Evolutionary conservation across 208 protist genomes (phyloP), one percentile per base, ranked within the genome.

Genomic region (Strigomonas galati): DNA sequence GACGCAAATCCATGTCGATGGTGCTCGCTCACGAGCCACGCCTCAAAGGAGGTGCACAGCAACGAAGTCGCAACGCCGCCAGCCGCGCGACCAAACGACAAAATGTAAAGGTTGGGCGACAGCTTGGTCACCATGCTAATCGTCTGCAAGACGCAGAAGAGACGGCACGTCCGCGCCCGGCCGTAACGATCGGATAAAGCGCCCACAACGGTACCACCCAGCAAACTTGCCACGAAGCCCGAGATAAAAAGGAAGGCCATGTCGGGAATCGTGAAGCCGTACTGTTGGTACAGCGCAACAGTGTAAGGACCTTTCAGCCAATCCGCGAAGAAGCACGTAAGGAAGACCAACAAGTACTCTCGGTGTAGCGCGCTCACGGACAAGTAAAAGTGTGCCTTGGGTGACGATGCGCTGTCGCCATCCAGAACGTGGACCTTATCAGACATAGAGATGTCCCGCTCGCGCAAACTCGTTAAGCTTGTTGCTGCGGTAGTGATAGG

Each of bases 1-100:
- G 2, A 1, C 24, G 28, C 52, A 32, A 69, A 88, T 17, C 69
- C 71, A 10, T 28, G 65, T 7, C 27, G 3, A 27, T 76, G 62
- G 62, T 96, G 89, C 67, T 89, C 85, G 46, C 54, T 76, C 15
- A 98, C 79, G 87, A 98, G 92, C 94, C 94, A 98, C 35, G 85
- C 61, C 70, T 98, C 94, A 79, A 97, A 97, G 10, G 75, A 70
- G 1, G 88, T 91, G 55, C 78, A 91, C n/a, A 98, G 68, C 24
- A 98, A 69, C 6, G 87, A 95, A 7, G 92, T 96, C 6, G 90
- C 68, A 14, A 97, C 77, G 51, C 92, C 92, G 21, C 71, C 67
- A 5, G 92, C 56, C 7, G 96, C 53, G 62, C 92, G 82, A 19
- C 91, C 93, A 23, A 94, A 0, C 19, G 94, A 37, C 0, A 98